These are phyloP conservation scores for Talaromyces piceae DNA, from an alignment of 2,329 filamentous ascomycete genomes.

Conservation along the genomic window DNA sequence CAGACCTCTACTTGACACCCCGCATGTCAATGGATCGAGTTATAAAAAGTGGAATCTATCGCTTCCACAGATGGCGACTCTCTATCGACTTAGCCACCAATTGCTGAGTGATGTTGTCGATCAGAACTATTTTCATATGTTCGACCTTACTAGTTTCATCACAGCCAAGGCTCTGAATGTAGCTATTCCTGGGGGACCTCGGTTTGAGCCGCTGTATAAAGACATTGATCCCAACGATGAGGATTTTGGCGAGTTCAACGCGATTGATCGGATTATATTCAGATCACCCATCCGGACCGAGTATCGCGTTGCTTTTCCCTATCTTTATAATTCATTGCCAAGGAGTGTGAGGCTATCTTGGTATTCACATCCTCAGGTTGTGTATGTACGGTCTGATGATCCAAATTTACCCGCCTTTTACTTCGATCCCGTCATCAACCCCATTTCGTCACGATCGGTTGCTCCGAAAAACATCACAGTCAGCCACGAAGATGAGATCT, in stretches of 20 bases:
- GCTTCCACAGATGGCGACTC: constrained; percentile 88
- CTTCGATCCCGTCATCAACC: constrained; percentile 96
- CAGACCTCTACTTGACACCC: constrained; percentile 77
- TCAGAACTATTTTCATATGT: constrained; percentile 96
- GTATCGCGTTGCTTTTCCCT: constrained; percentile 89
- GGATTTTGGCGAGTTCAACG: constrained; percentile 99
- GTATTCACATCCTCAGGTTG: constrained; percentile 89
- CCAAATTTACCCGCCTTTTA: constrained; percentile 90
- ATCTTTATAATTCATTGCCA: constrained; percentile 91
- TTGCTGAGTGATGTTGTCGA: constrained; percentile 87
- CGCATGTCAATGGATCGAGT: constrained; percentile 91
- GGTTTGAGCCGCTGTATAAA: constrained; percentile 96
- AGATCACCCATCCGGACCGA: constrained; percentile 90
- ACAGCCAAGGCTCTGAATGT: constrained; percentile 97
- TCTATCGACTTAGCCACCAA: constrained; percentile 86
- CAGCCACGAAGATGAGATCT: constrained; percentile 89
- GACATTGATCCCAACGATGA: constrained; percentile 98
- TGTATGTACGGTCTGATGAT: constrained; percentile 83
- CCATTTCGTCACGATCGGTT: constrained; percentile 89
- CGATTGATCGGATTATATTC: constrained; percentile 98
- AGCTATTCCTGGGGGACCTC: constrained; percentile 90
- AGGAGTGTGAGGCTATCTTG: constrained; percentile 87
- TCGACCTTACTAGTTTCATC: constrained; percentile 88
- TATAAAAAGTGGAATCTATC: constrained; percentile 95
- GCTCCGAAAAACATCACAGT: constrained; percentile 89